Evolutionary conservation across 192 early-diverging fungal species (phyloP).

Genomic region (Mortierella claussenii): DNA sequence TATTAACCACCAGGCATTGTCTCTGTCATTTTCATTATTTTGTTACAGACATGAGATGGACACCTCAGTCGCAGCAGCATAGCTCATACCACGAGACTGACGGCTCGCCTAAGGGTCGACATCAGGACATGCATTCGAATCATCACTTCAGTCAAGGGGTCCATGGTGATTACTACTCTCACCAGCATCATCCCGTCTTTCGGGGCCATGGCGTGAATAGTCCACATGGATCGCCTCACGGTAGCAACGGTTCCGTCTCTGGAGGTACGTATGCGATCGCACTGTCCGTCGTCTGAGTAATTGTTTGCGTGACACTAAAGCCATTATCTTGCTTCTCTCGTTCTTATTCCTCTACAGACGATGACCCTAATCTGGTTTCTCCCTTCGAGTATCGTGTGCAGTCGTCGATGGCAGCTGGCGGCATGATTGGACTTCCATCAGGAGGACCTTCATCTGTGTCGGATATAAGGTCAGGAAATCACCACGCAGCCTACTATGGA

Average conservation of each 20-base stretch:
- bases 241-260: constrained; percentile 45
- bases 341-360: constrained; percentile 11
- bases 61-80: constrained; percentile 37
- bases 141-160: constrained; percentile 44
- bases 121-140: constrained; percentile 24
- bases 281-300: no score
- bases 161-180: constrained; percentile 42
- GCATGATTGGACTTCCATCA: constrained; percentile 43
- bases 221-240: constrained; percentile 48
- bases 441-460: constrained; percentile 20
- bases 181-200: constrained; percentile 37
- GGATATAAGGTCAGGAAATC: constrained; percentile 36
- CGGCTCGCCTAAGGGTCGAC: constrained; percentile 30
- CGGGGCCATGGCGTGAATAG: constrained; percentile 37
- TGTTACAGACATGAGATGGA: constrained; percentile 46
- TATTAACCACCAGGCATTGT: no score
- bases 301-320: no score
- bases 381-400: constrained; percentile 47
- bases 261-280: no score
- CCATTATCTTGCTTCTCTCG: neutral
- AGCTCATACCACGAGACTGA: constrained; percentile 33
- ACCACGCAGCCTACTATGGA: constrained; percentile 38
- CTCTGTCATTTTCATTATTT: no score
- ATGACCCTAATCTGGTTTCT: constrained; percentile 40
- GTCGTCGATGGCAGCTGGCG: constrained; percentile 37